A percentile compares a stretch with the other conserved stretches of the same genome.
These are phyloP conservation scores for Umbelopsis isabellina DNA, from an alignment of 192 early-diverging fungal genomes.

Conservation along the genomic window DNA sequence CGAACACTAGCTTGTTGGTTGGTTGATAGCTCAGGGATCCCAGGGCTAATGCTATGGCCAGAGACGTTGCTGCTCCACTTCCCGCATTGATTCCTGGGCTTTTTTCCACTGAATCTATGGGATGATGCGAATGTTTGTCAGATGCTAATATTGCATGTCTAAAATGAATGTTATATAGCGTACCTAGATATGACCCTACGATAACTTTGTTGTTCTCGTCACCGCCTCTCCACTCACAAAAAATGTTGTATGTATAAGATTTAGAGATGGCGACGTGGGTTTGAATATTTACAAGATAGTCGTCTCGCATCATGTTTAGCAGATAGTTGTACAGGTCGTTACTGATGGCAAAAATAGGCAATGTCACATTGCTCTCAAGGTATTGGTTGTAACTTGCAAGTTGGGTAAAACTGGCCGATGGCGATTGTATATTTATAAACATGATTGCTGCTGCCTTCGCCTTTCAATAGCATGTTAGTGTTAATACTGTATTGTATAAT, in stretches of 20 bases:
- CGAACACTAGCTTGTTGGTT: conserved; percentile 66
- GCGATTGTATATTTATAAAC: neutral
- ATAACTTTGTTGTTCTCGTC: conserved; percentile 53
- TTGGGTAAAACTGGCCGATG: neutral
- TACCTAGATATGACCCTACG: conserved; percentile 59
- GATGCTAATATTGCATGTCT: neutral
- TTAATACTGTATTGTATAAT: neutral
- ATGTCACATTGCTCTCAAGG: conserved; percentile 33
- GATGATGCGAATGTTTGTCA: no score
- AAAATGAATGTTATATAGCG: neutral
- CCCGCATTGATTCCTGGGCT: conserved; percentile 72
- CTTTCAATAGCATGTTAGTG: neutral
- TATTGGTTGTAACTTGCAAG: conserved; percentile 28
- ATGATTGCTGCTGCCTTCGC: neutral
- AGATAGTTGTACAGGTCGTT: conserved; percentile 33
- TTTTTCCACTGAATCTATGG: conserved; percentile 66
- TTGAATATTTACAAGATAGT: conserved; percentile 37
- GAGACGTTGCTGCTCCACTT: conserved; percentile 55
- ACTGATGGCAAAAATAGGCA: conserved; percentile 49
- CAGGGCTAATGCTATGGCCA: conserved; percentile 63
- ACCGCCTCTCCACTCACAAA: conserved; percentile 55
- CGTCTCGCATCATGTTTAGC: conserved; percentile 1
- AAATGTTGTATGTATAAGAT: conserved; percentile 64
- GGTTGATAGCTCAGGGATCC: conserved; percentile 43
- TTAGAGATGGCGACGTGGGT: conserved; percentile 51